Evolutionary conservation across 2,329 filamentous ascomycete genomes (phyloP), one percentile per base, ranked within the genome.

Genomic region (Ciborinia camelliae): DNA sequence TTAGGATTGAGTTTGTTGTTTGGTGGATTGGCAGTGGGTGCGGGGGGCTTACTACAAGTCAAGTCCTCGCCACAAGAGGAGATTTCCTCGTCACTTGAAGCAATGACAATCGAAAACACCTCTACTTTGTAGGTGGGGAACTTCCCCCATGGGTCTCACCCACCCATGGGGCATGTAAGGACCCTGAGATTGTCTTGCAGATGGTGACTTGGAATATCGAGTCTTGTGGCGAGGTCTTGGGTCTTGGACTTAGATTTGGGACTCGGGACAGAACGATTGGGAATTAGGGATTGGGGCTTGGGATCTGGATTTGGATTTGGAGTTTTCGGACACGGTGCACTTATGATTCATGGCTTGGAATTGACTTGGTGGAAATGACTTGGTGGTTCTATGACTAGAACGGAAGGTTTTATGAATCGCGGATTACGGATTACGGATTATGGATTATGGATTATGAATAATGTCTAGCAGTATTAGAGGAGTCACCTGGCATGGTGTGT

Each of bases 71-170:
- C 14, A 14, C 55, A 47, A 26, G 41, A 59, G 23, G 55, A 59
- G 41, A 18, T 20, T 47, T 58, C 41, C 55, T 47, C 30, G 14
- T 59, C 55, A 47, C 14, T 48, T 59, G 41, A 59, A 47, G n/a
- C 55, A 47, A 37, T 59, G 28, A 9, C 41, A 35, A 26, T 59
- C 30, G 43, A 59, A 59, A 59, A 59, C 28, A 59, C 41, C 55
- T 59, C 55, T n/a, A 47, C 55, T 35, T 47, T 48, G 39, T 59
- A 59, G 55, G 41, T 59, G 55, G 55, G 55, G 30, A 47, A 37
- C 41, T 47, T 47, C 30, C 55, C 35, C 30, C 30, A 47, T 59
- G 41, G 41, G 28, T 35, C 8, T 47, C 4, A 37, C 10, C 30
- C 35, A 52, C n/a, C n/a, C 39, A 57, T 59, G 28, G 55, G 9